Evolutionary conservation across 305 asterid species (phyloP).

Genomic region (Plantago coronopus): DNA sequence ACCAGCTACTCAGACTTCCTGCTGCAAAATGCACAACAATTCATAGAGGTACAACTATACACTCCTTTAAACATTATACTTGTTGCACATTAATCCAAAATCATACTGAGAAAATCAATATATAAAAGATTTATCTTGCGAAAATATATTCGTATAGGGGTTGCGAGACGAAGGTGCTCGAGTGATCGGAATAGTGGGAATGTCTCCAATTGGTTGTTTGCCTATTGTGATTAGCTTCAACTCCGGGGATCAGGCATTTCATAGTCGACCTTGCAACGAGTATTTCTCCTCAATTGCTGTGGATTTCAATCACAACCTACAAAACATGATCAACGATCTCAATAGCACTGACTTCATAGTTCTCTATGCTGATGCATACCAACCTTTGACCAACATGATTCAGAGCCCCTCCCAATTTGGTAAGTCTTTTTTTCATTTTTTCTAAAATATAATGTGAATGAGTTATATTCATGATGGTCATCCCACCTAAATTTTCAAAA

Average conservation of each 20-base stretch:
- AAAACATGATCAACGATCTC: slow-evolving; percentile 19
- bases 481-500: too few relatives aligned
- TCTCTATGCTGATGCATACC: slow-evolving; percentile 32
- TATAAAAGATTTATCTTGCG: too few relatives aligned
- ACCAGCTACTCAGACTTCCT: slow-evolving; percentile 29
- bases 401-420: slow-evolving; percentile 34
- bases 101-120: too few relatives aligned
- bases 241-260: background rate
- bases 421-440: too few relatives aligned
- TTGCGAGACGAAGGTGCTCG: slow-evolving; percentile 43
- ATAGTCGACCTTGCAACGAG: slow-evolving; percentile 29
- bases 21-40: slow-evolving; percentile 20
- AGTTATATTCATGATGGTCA: too few relatives aligned
- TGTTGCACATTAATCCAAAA: too few relatives aligned
- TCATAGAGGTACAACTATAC: slow-evolving; percentile 33
- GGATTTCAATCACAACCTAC: slow-evolving; percentile 36
- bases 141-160: too few relatives aligned
- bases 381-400: slow-evolving; percentile 38
- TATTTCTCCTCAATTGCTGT: slow-evolving; percentile 23
- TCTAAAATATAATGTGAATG: too few relatives aligned
- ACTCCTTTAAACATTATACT: slow-evolving; percentile 32
- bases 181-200: slow-evolving; percentile 38
- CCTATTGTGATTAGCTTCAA: slow-evolving; percentile 43
- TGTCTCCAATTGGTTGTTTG: slow-evolving; percentile 62
- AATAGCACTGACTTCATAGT: slow-evolving; percentile 14